Evolutionary conservation across 2,329 filamentous ascomycete species (phyloP).

Genomic region (Penicillium sp.): DNA sequence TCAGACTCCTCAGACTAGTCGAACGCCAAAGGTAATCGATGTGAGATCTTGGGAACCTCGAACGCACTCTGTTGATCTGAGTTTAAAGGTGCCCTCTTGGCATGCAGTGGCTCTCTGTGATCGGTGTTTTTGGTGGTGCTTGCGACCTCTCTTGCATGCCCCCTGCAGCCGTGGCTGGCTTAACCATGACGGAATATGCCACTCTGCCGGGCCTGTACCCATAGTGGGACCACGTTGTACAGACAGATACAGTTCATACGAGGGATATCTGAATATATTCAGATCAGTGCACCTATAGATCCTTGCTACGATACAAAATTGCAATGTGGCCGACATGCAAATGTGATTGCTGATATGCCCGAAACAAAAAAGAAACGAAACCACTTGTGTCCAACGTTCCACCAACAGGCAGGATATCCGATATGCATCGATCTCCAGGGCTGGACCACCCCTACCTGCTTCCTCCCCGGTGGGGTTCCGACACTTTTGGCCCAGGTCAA

Average conservation of each 20-base stretch:
- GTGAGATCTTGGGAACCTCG: constrained; percentile 24
- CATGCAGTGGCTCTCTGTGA: not conserved
- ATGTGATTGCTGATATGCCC: constrained; percentile 3
- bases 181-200: not conserved
- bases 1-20: constrained; percentile 14
- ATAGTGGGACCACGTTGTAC: not conserved
- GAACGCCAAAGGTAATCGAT: constrained; percentile 21
- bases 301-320: constrained; percentile 9
- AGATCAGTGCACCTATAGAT: not conserved
- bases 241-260: constrained; percentile 6
- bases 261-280: not conserved
- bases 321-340: constrained; percentile 11
- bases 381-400: not conserved
- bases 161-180: constrained; percentile 6
- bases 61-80: constrained; percentile 17
- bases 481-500: not conserved
- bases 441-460: constrained; percentile 5
- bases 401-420: not conserved
- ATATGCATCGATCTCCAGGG: constrained; percentile 9
- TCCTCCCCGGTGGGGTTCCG: constrained; percentile 1
- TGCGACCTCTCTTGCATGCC: not conserved
- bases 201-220: constrained; percentile 1
- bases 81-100: constrained; percentile 2
- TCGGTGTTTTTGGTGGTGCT: not conserved
- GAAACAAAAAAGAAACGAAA: not conserved